phyloP scores from a whole-genome alignment of 305 asterid genomes.

The Fraxinus sp. region DNA sequence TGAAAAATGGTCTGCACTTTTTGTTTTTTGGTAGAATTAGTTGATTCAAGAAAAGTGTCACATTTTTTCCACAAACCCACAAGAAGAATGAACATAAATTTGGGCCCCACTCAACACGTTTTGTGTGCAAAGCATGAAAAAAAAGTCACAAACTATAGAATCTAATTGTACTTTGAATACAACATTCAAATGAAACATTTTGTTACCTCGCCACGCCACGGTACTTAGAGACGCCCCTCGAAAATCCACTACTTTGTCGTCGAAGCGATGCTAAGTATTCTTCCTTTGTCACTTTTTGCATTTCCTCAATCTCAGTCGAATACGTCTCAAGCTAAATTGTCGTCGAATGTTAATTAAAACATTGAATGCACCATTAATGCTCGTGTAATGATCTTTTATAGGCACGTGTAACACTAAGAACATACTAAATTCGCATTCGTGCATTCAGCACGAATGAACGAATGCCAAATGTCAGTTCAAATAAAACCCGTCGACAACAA shows the following conservation, averaged over 20 bases:
- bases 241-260: slow-evolving; percentile 81
- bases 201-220: slow-evolving; percentile 91
- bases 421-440: not conserved
- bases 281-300: slow-evolving; percentile 60
- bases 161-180: slow-evolving; percentile 15
- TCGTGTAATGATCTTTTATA: not conserved
- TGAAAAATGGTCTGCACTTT: not conserved
- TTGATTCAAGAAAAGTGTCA: not conserved
- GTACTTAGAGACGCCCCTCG: slow-evolving; percentile 81
- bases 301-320: slow-evolving; percentile 53
- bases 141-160: slow-evolving; percentile 15
- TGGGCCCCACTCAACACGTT: slow-evolving; percentile 28
- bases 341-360: not conserved
- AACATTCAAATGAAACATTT: slow-evolving; percentile 12
- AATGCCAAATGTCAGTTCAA: not conserved
- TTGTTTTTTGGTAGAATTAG: not conserved
- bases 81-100: slow-evolving; percentile 19
- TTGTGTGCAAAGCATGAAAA: slow-evolving; percentile 22
- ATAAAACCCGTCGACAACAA: not conserved
- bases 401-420: not conserved
- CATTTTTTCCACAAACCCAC: slow-evolving; percentile 11
- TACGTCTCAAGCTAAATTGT: slow-evolving; percentile 55
- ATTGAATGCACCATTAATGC: not conserved
- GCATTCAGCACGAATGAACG: not conserved
- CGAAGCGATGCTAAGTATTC: slow-evolving; percentile 71